Conservation (phyloP, 163 green algal species). For the Trebouxia gelatinosa region DNA sequence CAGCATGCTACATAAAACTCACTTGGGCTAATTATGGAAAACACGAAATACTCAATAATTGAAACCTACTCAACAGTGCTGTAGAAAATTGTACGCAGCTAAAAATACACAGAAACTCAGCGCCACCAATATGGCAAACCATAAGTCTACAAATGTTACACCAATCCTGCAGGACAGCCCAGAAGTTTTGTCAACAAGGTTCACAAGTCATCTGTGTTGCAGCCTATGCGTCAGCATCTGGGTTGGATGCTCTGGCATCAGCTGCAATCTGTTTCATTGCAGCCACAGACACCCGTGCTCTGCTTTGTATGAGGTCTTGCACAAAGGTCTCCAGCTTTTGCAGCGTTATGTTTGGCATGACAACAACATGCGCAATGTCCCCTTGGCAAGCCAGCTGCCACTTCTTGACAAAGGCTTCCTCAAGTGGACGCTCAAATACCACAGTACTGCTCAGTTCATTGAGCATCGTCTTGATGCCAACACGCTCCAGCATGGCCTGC, state of each 20-base stretch:
- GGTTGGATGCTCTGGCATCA: constrained; percentile 10
- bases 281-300: background rate
- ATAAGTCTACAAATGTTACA: too few relatives aligned
- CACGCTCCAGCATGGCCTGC: constrained; percentile 74
- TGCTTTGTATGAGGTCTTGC: constrained; percentile 53
- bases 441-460: constrained; percentile 94
- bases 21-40: too few relatives aligned
- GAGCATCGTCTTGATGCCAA: constrained; percentile 86
- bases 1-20: too few relatives aligned
- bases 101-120: too few relatives aligned
- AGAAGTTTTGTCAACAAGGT: too few relatives aligned
- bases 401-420: constrained; percentile 92
- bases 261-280: constrained; percentile 23
- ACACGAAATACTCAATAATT: too few relatives aligned
- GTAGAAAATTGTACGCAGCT: too few relatives aligned
- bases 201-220: too few relatives aligned
- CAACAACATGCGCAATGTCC: constrained; percentile 96
- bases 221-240: constrained; percentile 12
- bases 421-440: constrained; percentile 90
- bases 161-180: too few relatives aligned
- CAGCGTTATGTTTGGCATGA: constrained; percentile 95
- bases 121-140: too few relatives aligned
- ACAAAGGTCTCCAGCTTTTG: constrained; percentile 90
- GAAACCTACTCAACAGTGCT: too few relatives aligned
- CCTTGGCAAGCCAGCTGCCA: constrained; percentile 97